Evolutionary conservation across 1,284 basidiomycete species (phyloP).

Genomic region (Cystobasidium slooffiae): DNA sequence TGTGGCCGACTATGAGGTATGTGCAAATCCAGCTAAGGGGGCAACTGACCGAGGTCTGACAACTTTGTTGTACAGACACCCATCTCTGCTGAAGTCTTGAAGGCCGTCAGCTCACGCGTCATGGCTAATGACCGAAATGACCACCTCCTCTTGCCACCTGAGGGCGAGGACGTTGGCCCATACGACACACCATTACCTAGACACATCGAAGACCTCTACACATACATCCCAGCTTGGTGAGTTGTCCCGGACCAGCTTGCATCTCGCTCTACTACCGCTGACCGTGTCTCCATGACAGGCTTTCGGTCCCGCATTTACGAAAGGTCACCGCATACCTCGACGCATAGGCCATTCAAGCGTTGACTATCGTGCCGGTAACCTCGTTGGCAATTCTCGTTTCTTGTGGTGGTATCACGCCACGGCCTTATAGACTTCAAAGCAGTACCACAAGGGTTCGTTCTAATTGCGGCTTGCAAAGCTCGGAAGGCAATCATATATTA

Average conservation of each 20-base stretch:
- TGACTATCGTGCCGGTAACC: neutral
- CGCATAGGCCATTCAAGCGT: slow-evolving; percentile 1
- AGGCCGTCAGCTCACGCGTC: slow-evolving; percentile 92
- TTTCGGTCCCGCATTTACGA: slow-evolving; percentile 35
- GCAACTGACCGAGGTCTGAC: neutral
- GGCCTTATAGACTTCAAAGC: neutral
- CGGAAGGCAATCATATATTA: neutral
- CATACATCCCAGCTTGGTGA: slow-evolving; percentile 41
- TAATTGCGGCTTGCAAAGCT: neutral
- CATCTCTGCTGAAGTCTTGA: slow-evolving; percentile 92
- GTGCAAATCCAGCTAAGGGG: neutral
- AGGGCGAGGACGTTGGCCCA: slow-evolving; percentile 92
- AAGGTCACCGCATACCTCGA: slow-evolving; percentile 36
- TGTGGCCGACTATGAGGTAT: slow-evolving; percentile 94
- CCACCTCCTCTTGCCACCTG: slow-evolving; percentile 87
- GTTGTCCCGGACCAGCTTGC: neutral
- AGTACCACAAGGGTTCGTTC: neutral
- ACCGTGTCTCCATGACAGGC: slow-evolving; percentile 6
- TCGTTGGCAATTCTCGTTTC: neutral
- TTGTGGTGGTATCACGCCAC: neutral
- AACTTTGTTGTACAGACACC: slow-evolving; percentile 69
- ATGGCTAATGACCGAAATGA: slow-evolving; percentile 93
- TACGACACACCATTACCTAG: slow-evolving; percentile 85
- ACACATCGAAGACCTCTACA: slow-evolving; percentile 65
- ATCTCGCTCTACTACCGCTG: neutral